Conservation (phyloP, 139 green algal genomes). For the Chlamydomonas asymmetrica region DNA sequence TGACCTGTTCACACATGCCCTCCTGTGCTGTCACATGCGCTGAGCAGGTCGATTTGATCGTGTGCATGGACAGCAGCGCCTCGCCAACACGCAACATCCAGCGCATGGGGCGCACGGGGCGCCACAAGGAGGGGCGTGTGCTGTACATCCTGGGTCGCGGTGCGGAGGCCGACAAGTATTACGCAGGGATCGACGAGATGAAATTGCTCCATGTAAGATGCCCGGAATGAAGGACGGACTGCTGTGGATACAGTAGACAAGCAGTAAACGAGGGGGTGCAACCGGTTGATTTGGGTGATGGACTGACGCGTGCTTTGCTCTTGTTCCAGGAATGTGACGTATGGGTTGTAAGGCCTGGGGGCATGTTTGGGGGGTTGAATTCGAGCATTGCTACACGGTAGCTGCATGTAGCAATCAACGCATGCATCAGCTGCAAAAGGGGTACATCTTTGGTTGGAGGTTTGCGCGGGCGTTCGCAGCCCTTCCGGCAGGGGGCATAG, state of each 20-base stretch:
- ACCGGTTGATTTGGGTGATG: too few species aligned
- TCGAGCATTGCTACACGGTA: too few species aligned
- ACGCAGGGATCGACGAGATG: too few species aligned
- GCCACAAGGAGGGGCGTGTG: slow-evolving; percentile 78
- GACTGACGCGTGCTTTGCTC: too few species aligned
- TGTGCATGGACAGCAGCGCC: slow-evolving; percentile 86
- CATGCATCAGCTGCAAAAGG: slow-evolving; percentile 24
- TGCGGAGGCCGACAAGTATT: slow-evolving; percentile 66
- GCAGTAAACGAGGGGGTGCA: too few species aligned
- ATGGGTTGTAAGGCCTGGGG: too few species aligned
- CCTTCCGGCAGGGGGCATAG: neutral
- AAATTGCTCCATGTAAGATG: too few species aligned
- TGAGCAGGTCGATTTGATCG: slow-evolving; percentile 87
- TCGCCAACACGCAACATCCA: slow-evolving; percentile 83
- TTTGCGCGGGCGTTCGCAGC: neutral
- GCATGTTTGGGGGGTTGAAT: too few species aligned
- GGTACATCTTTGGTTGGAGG: neutral
- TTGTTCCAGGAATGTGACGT: too few species aligned
- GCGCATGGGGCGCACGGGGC: slow-evolving; percentile 91
- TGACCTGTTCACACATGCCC: neutral
- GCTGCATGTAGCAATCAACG: slow-evolving; percentile 48
- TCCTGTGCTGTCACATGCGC: neutral
- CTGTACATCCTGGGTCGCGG: slow-evolving; percentile 75
- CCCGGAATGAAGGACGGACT: too few species aligned
- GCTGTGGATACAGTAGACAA: too few species aligned